phyloP scores from a whole-genome alignment of 768 basidiomycete species.

The Lentinula raphanica region DNA sequence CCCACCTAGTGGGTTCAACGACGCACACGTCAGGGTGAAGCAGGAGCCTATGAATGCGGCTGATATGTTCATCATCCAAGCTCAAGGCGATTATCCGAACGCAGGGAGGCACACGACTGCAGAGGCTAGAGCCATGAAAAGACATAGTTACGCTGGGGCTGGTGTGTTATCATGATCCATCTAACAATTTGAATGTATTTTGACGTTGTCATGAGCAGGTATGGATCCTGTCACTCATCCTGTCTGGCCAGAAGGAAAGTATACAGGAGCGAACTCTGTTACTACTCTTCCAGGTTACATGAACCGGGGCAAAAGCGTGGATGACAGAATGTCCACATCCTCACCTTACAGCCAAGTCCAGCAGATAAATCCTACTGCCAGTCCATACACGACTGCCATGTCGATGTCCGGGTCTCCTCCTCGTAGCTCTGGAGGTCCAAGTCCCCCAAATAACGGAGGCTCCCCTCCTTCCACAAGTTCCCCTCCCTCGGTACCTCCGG shows the following conservation, averaged over 20 bases:
- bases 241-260: conserved; percentile 4
- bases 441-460: neutral
- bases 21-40: neutral
- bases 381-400: neutral
- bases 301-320: neutral
- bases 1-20: neutral
- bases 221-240: neutral
- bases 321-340: neutral
- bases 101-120: conserved; percentile 20
- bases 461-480: neutral
- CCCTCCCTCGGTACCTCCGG: neutral
- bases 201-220: neutral
- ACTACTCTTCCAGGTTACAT: neutral
- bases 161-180: conserved; percentile 6
- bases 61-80: conserved; percentile 63
- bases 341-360: conserved; percentile 1
- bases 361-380: neutral
- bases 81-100: conserved; percentile 46
- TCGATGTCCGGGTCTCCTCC: neutral
- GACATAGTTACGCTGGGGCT: conserved; percentile 9
- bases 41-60: conserved; percentile 42
- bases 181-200: neutral
- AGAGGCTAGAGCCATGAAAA: conserved; percentile 9
- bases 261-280: neutral
- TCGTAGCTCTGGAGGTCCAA: neutral